Base-by-base conservation (phyloP, 2,329 filamentous ascomycete genomes). In the Didymella sp. region DNA sequence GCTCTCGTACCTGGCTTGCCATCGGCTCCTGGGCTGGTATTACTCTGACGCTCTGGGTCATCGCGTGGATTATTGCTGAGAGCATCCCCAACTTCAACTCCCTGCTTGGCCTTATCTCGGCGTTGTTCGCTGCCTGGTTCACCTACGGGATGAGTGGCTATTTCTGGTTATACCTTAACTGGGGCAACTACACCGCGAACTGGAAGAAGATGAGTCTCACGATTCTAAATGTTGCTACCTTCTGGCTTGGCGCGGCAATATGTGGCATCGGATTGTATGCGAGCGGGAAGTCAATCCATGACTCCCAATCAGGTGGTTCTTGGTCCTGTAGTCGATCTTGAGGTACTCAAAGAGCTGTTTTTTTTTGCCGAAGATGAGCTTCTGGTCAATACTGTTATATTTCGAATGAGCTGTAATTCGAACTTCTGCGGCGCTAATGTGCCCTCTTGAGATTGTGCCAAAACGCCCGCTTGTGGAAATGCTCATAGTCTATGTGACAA, bases 21-120 rank as follows among this genome's bases (percentile, higher is more conserved):
- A 50, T 64, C n/a, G 60, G 80, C 3, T 79, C 80, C 7, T 90
- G 88, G 88, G 63, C 85, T 6, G 78, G 63, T n/a, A 83, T 90
- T 45, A 81, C 83, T 0, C 65, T 81, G 1, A 68, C 65, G 13
- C 74, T 87, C 21, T 90, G 87, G 84, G 67, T 84, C 13, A 56
- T 89, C 3, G 86, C 87, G 1, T 89, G 85, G 80, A 76, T 90
- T 57, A 87, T 91, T 56, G 86, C 88, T 9, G 83, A 88, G 67
- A 85, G 85, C 0, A 87, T 91, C 9, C 89, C 88, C 0, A 82
- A 85, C 37, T 91, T 91, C 77, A 85, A 84, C 67, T 82, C 84
- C 48, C 77, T 91, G 13, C 78, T 91, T 13, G 84, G 82, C 9
- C 74, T 90, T 28, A 84, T 89, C 38, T 66, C 60, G 66, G 76